These are phyloP conservation scores for Chiua virens DNA, from an alignment of 768 basidiomycete species.

Conservation along the genomic window DNA sequence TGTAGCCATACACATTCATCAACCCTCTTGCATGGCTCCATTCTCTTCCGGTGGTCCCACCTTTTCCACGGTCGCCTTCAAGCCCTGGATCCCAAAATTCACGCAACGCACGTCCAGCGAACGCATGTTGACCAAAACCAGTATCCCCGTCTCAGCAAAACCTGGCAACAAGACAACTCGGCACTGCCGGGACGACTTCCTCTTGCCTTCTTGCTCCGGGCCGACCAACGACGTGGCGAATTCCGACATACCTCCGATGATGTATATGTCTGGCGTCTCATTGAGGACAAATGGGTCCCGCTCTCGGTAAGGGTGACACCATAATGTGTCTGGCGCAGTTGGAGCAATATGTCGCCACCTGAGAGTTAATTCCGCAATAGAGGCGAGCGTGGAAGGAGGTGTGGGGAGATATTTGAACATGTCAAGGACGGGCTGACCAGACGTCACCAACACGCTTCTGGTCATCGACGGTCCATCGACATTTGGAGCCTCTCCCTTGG, in stretches of 20 bases:
- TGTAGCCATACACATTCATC: conserved; percentile 7
- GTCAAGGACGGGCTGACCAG: conserved; percentile 93
- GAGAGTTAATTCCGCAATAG: conserved; percentile 75
- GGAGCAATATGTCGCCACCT: conserved; percentile 98
- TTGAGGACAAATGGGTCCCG: conserved; percentile 86
- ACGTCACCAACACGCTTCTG: conserved; percentile 75
- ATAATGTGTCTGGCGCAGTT: conserved; percentile 96
- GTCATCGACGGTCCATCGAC: conserved; percentile 25
- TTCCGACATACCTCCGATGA: conserved; percentile 86
- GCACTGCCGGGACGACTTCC: conserved; percentile 42
- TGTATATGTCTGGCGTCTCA: conserved; percentile 87
- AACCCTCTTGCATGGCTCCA: conserved; percentile 25
- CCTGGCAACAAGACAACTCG: conserved; percentile 79
- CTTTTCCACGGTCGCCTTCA: conserved; percentile 25
- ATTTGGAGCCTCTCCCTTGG: not conserved
- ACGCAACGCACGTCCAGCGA: conserved; percentile 70
- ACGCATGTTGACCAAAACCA: conserved; percentile 79
- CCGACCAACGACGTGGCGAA: conserved; percentile 75
- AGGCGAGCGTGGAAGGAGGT: conserved; percentile 68
- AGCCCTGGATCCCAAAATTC: conserved; percentile 48
- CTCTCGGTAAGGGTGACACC: conserved; percentile 93
- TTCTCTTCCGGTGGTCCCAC: conserved; percentile 5
- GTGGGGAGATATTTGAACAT: conserved; percentile 89
- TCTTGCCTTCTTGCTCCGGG: conserved; percentile 30
- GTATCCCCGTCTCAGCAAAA: conserved; percentile 73